These are phyloP conservation scores for Microdochium trichocladiopsis DNA, from an alignment of 2,329 filamentous ascomycete species.

Conservation along the genomic window DNA sequence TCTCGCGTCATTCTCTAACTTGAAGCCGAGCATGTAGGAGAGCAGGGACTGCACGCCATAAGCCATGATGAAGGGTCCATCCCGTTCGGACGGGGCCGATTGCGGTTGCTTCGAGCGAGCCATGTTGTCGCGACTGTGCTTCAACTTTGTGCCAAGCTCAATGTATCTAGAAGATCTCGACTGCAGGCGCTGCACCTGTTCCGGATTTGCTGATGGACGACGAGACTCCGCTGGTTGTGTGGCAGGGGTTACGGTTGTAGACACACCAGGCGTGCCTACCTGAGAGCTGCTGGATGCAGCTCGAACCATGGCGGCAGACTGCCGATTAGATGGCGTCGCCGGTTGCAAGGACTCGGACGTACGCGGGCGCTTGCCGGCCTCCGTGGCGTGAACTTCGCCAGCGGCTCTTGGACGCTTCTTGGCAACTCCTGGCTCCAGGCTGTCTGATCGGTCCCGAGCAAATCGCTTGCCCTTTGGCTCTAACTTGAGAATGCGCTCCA, in stretches of 20 bases:
- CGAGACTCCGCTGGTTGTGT: conserved; percentile 23
- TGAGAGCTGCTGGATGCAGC: conserved; percentile 46
- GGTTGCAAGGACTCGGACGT: conserved; percentile 35
- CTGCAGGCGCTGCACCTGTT: conserved; percentile 20
- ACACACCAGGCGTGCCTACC: conserved; percentile 41
- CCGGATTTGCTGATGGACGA: conserved; percentile 22
- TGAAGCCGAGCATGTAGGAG: conserved; percentile 45
- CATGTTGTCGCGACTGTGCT: conserved; percentile 47
- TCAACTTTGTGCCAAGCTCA: conserved; percentile 40
- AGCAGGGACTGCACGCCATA: conserved; percentile 20
- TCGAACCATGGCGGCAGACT: conserved; percentile 42
- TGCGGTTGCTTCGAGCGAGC: conserved; percentile 2
- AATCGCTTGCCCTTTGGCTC: conserved; percentile 26
- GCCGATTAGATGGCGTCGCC: conserved; percentile 41
- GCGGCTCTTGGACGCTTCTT: conserved; percentile 40
- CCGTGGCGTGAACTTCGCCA: conserved; percentile 21
- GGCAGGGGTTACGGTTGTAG: conserved; percentile 32
- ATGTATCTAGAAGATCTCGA: conserved; percentile 29
- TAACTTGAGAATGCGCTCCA: conserved; percentile 39
- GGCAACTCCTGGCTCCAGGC: conserved; percentile 33
- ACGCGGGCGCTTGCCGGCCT: conserved; percentile 33
- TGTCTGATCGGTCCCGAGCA: conserved; percentile 27
- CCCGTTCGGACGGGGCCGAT: conserved; percentile 8
- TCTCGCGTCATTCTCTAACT: conserved; percentile 37
- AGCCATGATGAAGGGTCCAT: conserved; percentile 17